phyloP scores from a whole-genome alignment of 352 stramenopile genomes.

The Labyrinthula sp. region DNA sequence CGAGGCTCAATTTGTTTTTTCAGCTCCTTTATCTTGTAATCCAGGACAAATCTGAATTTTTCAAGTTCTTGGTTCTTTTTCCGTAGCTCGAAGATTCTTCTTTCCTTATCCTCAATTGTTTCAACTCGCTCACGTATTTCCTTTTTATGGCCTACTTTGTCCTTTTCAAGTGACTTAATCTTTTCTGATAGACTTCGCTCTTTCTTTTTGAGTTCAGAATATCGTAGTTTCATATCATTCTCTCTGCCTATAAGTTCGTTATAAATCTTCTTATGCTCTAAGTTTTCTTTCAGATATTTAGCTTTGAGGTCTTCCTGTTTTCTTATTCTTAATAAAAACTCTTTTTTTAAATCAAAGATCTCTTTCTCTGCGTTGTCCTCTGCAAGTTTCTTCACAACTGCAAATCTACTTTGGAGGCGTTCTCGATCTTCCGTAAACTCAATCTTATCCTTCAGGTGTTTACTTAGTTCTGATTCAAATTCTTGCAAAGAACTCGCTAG shows the following conservation, averaged over 20 bases:
- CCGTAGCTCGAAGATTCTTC: conserved; percentile 74
- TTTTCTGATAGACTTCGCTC: conserved; percentile 47
- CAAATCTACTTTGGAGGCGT: conserved; percentile 33
- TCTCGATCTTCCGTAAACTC: conserved; percentile 38
- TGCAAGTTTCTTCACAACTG: conserved; percentile 38
- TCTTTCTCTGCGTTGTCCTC: conserved; percentile 61
- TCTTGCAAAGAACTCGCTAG: conserved; percentile 39
- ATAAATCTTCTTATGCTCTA: conserved; percentile 80
- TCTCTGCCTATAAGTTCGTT: conserved; percentile 59
- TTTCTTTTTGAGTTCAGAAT: conserved; percentile 61
- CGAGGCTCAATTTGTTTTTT: conserved; percentile 74
- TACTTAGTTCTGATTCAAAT: conserved; percentile 39
- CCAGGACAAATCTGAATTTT: conserved; percentile 83
- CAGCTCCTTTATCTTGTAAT: conserved; percentile 88
- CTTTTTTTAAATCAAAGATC: conserved; percentile 55
- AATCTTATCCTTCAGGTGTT: conserved; percentile 28
- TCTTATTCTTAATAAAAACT: conserved; percentile 59
- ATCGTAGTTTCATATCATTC: conserved; percentile 64
- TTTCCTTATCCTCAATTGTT: conserved; percentile 78
- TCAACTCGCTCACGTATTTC: conserved; percentile 75
- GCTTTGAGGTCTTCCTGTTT: conserved; percentile 55
- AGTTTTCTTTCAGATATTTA: conserved; percentile 71
- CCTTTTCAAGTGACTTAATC: conserved; percentile 53
- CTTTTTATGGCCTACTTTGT: conserved; percentile 72
- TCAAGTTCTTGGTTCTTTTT: conserved; percentile 85